A percentile compares a stretch with the other conserved stretches of the same genome.
These are phyloP conservation scores for Diaporthe sp. DNA, from an alignment of 2,329 filamentous ascomycete genomes.

Conservation along the genomic window DNA sequence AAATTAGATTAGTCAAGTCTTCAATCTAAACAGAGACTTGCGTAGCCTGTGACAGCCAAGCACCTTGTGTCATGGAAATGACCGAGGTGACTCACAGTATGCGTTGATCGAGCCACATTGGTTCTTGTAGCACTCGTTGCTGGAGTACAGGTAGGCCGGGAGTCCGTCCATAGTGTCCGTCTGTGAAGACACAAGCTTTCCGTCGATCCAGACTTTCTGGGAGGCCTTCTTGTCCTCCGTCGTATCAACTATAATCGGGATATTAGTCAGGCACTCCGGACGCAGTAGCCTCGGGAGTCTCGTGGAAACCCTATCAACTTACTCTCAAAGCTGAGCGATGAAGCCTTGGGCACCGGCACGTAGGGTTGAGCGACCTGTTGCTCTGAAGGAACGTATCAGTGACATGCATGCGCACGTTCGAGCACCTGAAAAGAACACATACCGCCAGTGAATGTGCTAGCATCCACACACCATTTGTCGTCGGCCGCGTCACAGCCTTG, in stretches of 20 bases:
- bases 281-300: no score
- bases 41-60: not conserved
- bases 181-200: constrained; percentile 8
- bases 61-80: not conserved
- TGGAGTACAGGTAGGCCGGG: constrained; percentile 1
- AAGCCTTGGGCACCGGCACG: not conserved
- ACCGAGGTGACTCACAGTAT: not conserved
- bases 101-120: constrained; percentile 13
- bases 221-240: constrained; percentile 5
- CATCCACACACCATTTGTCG: constrained; percentile 23
- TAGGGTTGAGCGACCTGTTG: constrained; percentile 3
- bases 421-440: not conserved
- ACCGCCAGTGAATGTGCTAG: constrained; percentile 25
- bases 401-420: rapidly evolving
- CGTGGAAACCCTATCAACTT: not conserved
- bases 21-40: not conserved
- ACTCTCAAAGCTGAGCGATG: not conserved
- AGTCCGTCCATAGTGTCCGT: constrained; percentile 5
- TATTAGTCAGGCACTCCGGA: not conserved
- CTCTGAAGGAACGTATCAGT: not conserved
- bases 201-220: constrained; percentile 14
- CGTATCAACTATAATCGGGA: not conserved
- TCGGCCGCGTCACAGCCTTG: constrained; percentile 15
- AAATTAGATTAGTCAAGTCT: not conserved
- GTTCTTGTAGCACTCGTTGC: constrained; percentile 20